Evolutionary conservation across 768 basidiomycete species (phyloP), one percentile per base, ranked within the genome.

Genomic region (Hygrocybe coccinea): DNA sequence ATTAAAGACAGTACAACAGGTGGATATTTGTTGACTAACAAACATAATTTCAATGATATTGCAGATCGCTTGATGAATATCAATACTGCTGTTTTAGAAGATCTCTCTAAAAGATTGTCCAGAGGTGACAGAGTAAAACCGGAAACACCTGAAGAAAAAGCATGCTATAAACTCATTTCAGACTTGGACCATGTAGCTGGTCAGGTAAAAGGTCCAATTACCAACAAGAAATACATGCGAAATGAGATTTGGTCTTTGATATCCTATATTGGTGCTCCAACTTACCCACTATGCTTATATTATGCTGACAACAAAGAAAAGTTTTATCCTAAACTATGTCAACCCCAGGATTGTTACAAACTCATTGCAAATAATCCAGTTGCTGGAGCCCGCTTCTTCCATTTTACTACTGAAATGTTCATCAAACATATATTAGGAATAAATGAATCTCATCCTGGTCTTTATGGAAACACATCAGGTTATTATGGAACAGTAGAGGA

Each of bases 171-270:
- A 0, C 24, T 78, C 0, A 41, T 78, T 0, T 33, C 61, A n/a
- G 65, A 74, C 36, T 21, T 78, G 0, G 72, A 78, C 46, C 62
- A 66, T 51, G 62, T 79, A 4, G 67, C 60, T 4, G 67, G 67
- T 1, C 59, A 69, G 15, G 65, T 71, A 0, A 37, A 60, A 9
- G 69, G 71, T 0, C 72, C 71, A 1, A 33, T 60, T 0, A 74
- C 44, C 7, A 44, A 24, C 5, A 68, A 65, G 56, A 63, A 65
- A 38, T 55, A 66, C 17, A 60, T 64, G 60, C 45, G 61, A 19
- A 62, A 62, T 58, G 65, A 71, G 47, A 62, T 68, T 3, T 65
- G 62, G 64, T 58, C 3, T 63, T 56, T 64, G 2, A 60, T 64
- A n/a, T 45, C 56, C 11, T 56, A 54, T 24, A 25, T 41, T 38